Evolutionary conservation across 768 basidiomycete genomes (phyloP), one percentile per base, ranked within the genome.

Genomic region (Rhodotorula toruloides): DNA sequence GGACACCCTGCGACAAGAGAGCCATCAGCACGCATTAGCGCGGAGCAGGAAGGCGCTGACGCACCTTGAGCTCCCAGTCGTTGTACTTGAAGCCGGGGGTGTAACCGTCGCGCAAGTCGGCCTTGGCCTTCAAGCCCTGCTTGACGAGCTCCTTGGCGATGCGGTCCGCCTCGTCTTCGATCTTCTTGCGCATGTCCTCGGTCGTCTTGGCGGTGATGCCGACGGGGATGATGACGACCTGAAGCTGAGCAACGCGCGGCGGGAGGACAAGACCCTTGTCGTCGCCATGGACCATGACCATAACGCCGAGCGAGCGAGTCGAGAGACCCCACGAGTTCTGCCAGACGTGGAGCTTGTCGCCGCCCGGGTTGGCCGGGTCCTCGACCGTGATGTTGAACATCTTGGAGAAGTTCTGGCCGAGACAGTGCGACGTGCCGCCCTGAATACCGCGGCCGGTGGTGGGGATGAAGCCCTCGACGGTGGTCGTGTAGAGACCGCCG

Each of bases 51-150:
- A 29, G 7, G 34, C 39, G 27, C 22, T 4, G 27, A 65, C 79
- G 53, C 67, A 89, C 91, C 85, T 94, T 90, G 79, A 97, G 88
- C 81, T 99, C 96, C 92, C 94, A 97, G 75, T 98, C 91, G 76
- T 97, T 96, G 82, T 96, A 99, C 80, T 99, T 99, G 81, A 88
- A 98, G 37, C 96, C 96, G 14, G 96, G 96, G 37, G 94, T 98
- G 78, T 98, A 96, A 13, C 89, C 91, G 7, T 98, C 96, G 65
- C 94, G 81, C 68, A 92, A 80, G 80, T 99, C 96, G 3, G 90
- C 90, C 78, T 87, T 90, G 40, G 90, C 89, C 68, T 89, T 82
- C 69, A 98, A 78, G 52, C 85, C 91, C 12, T 81, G 82, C 73
- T 85, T 85, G 77, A 85, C 83, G 68, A 99, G 80, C 34, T 58